These are phyloP conservation scores for Penicillium brevicompactum DNA, from an alignment of 2,329 filamentous ascomycete species.

Conservation along the genomic window DNA sequence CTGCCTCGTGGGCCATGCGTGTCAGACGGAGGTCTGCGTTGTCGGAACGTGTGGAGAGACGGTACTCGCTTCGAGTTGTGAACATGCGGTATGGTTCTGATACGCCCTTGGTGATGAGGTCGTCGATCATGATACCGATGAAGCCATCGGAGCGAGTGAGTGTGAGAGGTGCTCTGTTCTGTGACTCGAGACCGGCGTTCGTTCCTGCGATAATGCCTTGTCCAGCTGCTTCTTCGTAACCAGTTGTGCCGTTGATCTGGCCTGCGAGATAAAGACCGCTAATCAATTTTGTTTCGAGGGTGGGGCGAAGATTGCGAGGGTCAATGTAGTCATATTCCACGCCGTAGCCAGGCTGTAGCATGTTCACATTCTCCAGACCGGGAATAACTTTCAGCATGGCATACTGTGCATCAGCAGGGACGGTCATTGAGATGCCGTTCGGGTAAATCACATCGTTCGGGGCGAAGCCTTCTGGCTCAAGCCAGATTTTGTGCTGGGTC, in stretches of 20 bases:
- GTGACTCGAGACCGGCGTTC: conserved; percentile 83
- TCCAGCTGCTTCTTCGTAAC: conserved; percentile 94
- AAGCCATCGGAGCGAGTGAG: conserved; percentile 86
- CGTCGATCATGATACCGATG: conserved; percentile 98
- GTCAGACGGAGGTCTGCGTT: conserved; percentile 92
- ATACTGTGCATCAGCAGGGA: conserved; percentile 84
- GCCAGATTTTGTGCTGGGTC: conserved; percentile 84
- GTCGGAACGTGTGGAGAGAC: conserved; percentile 87
- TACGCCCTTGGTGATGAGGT: conserved; percentile 94
- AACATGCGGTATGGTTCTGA: conserved; percentile 99
- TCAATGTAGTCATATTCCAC: conserved; percentile 99
- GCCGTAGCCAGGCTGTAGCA: conserved; percentile 94
- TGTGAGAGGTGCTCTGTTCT: conserved; percentile 64
- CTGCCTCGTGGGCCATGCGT: conserved; percentile 71
- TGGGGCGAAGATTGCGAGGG: conserved; percentile 81
- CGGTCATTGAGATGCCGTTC: conserved; percentile 96
- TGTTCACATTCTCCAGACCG: conserved; percentile 85
- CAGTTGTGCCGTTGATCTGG: conserved; percentile 97
- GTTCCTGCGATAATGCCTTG: conserved; percentile 92
- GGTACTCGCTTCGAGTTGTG: conserved; percentile 91
- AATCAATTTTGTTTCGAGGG: conserved; percentile 91
- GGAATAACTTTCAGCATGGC: conserved; percentile 80
- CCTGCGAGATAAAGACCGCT: conserved; percentile 86
- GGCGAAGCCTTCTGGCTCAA: conserved; percentile 93
- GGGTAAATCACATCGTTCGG: conserved; percentile 85